Evolutionary conservation across 306 rosid species (phyloP), one percentile per base, ranked within the genome.

Genomic region (Carpinus viminea): DNA sequence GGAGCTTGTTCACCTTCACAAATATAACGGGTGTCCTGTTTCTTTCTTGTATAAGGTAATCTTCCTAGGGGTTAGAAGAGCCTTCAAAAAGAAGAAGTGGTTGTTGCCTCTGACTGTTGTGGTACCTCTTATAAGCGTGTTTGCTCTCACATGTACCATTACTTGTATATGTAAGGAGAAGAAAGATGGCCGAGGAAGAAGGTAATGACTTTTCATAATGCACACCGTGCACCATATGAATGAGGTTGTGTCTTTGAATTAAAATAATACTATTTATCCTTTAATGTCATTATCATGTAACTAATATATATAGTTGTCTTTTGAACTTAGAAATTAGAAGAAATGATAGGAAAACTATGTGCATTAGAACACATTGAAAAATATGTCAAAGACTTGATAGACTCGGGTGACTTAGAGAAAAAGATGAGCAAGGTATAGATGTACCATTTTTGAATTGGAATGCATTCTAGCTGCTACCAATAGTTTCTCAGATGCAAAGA

Each of bases 401-500:
- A 70, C 21, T 77, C 82, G 2, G 70, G 45, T 48, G 51, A 3
- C 71, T 86, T 21, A 79, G 78, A 84, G 86, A 83, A 79, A 75
- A 75, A 43, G 76, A 75, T 36, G 80, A 45, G n/a, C 71, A 78
- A 70, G 83, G 79, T 31, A 38, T 87, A 12, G 88, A 79, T 8
- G 86, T 91, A 5, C 86, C 92, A 4, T 76, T 55, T 87, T 70
- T 36, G 15, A 71, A 72, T 70, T 87, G 28, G 76, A 43, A 20
- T 71, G 83, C 21, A 69, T 91, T 24, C 8, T 82, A 4, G 80
- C 12, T 0, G 95, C 93, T 4, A 88, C 90, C 12, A 77, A 87
- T 66, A 57, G 82, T 48, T 88, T 91, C 70, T 86, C 91, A 24
- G 81, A 90, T 20, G 64, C 80, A 70, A 86, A 86, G 70, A 84